Evolutionary conservation across 345 rosid species (phyloP).

Genomic region (Eucalyptus pauciflora): DNA sequence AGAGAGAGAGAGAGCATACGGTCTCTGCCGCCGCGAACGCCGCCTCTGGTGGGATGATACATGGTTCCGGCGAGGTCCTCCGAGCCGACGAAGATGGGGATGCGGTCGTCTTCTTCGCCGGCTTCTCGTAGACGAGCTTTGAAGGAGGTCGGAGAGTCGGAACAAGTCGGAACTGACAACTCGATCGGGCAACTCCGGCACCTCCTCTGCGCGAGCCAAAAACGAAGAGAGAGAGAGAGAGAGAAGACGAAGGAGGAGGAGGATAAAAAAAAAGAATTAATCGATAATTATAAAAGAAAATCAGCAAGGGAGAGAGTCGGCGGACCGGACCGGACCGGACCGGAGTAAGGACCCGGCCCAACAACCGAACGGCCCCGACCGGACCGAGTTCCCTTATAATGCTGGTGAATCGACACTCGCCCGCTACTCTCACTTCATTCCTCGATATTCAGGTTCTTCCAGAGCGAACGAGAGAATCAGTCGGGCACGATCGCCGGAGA

Average conservation of each 20-base stretch:
- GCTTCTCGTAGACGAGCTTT: neutral
- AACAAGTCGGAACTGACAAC: neutral
- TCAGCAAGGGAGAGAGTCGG: neutral
- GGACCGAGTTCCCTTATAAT: neutral
- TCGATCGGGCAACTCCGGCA: neutral
- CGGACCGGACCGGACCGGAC: neutral
- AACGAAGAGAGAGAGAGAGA: neutral
- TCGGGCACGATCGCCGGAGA: neutral
- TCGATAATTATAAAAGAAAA: neutral
- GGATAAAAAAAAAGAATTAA: neutral
- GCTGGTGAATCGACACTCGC: neutral
- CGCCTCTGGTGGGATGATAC: slow-evolving; percentile 99
- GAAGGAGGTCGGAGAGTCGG: neutral
- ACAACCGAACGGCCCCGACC: neutral
- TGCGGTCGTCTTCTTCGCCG: neutral
- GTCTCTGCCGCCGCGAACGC: slow-evolving; percentile 99
- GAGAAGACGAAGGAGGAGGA: neutral
- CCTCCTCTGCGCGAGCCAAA: neutral
- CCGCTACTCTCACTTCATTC: neutral
- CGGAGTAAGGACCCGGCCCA: neutral
- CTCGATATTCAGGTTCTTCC: neutral
- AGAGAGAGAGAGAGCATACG: slow-evolving; percentile 33
- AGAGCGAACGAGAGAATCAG: neutral
- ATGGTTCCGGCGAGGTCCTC: slow-evolving; percentile 7
- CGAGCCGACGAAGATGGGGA: neutral